phyloP scores from a whole-genome alignment of 306 rosid species.

The Casuarina glauca region DNA sequence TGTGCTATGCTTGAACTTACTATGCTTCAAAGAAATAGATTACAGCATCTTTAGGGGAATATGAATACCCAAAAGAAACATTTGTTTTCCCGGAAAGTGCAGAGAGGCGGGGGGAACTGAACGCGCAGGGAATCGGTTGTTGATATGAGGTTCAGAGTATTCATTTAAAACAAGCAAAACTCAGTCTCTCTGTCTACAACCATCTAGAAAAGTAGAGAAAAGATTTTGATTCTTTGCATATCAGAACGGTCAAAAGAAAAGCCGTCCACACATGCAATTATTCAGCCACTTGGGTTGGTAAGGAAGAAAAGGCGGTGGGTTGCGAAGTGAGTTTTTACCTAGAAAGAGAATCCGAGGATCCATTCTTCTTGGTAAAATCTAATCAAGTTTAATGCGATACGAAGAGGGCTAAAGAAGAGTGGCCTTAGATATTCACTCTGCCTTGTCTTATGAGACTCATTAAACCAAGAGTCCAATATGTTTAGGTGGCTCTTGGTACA shows the following conservation, averaged over 20 bases:
- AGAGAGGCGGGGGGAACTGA: neutral
- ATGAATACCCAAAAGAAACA: neutral
- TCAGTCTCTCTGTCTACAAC: neutral
- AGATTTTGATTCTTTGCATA: neutral
- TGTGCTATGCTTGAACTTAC: too few species aligned
- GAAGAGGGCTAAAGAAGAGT: too few species aligned
- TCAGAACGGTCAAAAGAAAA: conserved; percentile 13
- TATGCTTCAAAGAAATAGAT: neutral
- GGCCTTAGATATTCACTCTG: too few species aligned
- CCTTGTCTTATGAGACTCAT: too few species aligned
- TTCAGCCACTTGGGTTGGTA: neutral
- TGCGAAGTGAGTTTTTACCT: too few species aligned
- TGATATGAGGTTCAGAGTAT: neutral
- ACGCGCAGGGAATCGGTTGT: neutral
- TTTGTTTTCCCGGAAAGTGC: neutral
- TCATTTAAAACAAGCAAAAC: neutral
- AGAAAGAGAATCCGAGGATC: too few species aligned
- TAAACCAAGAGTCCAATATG: too few species aligned
- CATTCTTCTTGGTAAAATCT: too few species aligned
- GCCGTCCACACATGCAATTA: neutral
- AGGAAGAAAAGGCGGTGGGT: too few species aligned
- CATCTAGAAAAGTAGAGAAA: neutral
- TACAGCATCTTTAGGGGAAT: neutral
- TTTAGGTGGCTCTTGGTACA: too few species aligned
- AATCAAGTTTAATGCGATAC: too few species aligned